Conservation (phyloP, 2,329 filamentous ascomycete genomes). For the Diaporthe citriasiana region DNA sequence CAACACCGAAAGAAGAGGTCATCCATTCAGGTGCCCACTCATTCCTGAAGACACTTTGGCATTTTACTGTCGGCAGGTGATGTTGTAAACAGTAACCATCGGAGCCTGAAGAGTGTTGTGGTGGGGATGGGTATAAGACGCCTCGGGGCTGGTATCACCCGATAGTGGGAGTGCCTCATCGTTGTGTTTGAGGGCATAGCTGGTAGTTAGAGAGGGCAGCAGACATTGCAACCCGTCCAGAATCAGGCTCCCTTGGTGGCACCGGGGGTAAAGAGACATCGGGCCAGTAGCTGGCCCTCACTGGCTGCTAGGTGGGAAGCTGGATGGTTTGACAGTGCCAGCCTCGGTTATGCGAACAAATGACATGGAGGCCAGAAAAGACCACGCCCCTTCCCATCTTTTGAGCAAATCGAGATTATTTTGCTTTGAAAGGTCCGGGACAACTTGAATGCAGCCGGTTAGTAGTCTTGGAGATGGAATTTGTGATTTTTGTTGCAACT, state of each 20-base stretch:
- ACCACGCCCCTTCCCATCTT: slow-evolving; percentile 88
- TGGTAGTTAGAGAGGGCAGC: background rate
- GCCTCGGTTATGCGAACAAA: slow-evolving; percentile 81
- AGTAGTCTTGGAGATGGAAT: background rate
- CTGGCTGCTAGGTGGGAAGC: slow-evolving; percentile 77
- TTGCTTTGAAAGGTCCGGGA: slow-evolving; percentile 81
- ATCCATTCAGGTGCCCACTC: background rate
- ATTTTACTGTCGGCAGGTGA: background rate
- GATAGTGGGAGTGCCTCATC: background rate
- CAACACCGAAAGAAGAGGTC: background rate
- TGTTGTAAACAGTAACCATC: background rate
- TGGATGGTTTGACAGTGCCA: slow-evolving; percentile 76
- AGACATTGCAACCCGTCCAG: background rate
- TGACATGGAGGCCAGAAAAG: slow-evolving; percentile 79
- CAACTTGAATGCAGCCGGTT: slow-evolving; percentile 58
- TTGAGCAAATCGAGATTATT: slow-evolving; percentile 76
- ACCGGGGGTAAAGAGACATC: background rate
- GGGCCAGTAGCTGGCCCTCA: slow-evolving; percentile 51
- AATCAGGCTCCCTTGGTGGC: slow-evolving; percentile 14
- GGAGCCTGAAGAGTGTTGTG: background rate
- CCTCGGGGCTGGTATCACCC: background rate
- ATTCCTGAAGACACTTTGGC: background rate
- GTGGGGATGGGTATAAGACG: no score
- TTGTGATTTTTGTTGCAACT: slow-evolving; percentile 48
- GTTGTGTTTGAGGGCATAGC: background rate